A percentile compares a stretch with the other conserved stretches of the same genome.
Conservation (phyloP, 176 grass and related monocot genomes). For the Hordeum vulgare region DNA sequence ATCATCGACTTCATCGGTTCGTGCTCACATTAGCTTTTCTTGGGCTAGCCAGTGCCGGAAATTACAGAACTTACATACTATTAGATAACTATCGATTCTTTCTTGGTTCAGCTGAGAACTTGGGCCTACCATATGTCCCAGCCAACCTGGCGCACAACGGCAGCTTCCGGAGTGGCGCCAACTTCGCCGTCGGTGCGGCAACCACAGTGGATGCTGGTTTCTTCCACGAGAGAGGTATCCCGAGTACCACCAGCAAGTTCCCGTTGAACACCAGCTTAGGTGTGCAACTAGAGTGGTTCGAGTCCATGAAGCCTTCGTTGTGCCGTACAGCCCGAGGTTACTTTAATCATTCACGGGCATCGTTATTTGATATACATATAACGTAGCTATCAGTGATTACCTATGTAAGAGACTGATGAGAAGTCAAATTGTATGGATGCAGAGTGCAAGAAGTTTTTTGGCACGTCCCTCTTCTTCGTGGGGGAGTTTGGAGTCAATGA, state of each 20-base stretch:
- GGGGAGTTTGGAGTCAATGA: conserved; percentile 29
- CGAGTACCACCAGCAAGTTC: not conserved
- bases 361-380: too few species aligned
- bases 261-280: not conserved
- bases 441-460: conserved; percentile 36
- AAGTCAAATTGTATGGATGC: not conserved
- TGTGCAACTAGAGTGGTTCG: too few species aligned
- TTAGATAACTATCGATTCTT: too few species aligned
- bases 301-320: not conserved
- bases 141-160: not conserved
- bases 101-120: too few species aligned
- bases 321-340: not conserved
- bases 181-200: too few species aligned
- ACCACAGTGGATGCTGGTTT: not conserved
- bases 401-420: not conserved
- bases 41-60: too few species aligned
- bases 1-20: too few species aligned
- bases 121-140: too few species aligned
- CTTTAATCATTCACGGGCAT: not conserved
- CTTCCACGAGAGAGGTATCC: not conserved
- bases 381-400: too few species aligned
- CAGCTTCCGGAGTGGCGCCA: not conserved
- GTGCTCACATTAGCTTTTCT: too few species aligned
- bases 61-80: too few species aligned
- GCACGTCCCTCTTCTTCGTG: conserved; percentile 31